Evolutionary conservation across 2,329 filamentous ascomycete genomes (phyloP).

Genomic region (Didymella exigua): DNA sequence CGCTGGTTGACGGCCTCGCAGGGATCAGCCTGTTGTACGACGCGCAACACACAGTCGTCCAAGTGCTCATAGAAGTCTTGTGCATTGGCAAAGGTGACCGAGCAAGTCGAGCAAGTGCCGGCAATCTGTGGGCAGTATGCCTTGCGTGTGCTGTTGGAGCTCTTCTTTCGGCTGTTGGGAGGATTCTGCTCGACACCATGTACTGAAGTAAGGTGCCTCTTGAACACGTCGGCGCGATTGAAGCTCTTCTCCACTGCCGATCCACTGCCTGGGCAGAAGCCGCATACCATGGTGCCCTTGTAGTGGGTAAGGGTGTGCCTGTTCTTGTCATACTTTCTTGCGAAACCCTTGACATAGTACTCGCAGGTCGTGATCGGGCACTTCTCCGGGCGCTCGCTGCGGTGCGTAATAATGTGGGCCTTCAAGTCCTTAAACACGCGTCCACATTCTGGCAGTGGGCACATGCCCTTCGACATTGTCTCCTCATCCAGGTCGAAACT

Average conservation of each 20-base stretch:
- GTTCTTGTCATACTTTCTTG: constrained; percentile 96
- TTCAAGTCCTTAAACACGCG: constrained; percentile 89
- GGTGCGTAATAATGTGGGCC: constrained; percentile 93
- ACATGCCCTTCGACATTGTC: constrained; percentile 71
- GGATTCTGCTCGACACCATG: constrained; percentile 93
- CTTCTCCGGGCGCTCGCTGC: constrained; percentile 89
- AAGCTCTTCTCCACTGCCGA: constrained; percentile 93
- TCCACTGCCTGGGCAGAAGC: constrained; percentile 88
- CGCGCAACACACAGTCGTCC: constrained; percentile 70
- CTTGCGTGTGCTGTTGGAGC: constrained; percentile 61
- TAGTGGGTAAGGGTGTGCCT: constrained; percentile 92
- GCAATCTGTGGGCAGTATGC: constrained; percentile 71
- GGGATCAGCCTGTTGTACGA: constrained; percentile 57
- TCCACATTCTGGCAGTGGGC: constrained; percentile 83
- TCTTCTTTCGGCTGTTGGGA: constrained; percentile 86
- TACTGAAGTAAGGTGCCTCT: constrained; percentile 86
- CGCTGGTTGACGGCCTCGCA: constrained; percentile 52
- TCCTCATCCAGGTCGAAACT: constrained; percentile 49
- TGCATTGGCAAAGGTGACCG: constrained; percentile 78
- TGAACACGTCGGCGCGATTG: constrained; percentile 94
- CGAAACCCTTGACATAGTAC: constrained; percentile 90
- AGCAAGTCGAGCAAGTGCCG: constrained; percentile 91
- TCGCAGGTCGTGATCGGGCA: constrained; percentile 92
- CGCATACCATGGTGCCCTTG: constrained; percentile 96
- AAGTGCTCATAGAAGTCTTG: constrained; percentile 98